Evolutionary conservation across 1,139 yeast genomes (phyloP), one percentile per base, ranked within the genome.

Genomic region (Blastobotrys arbuscula): DNA sequence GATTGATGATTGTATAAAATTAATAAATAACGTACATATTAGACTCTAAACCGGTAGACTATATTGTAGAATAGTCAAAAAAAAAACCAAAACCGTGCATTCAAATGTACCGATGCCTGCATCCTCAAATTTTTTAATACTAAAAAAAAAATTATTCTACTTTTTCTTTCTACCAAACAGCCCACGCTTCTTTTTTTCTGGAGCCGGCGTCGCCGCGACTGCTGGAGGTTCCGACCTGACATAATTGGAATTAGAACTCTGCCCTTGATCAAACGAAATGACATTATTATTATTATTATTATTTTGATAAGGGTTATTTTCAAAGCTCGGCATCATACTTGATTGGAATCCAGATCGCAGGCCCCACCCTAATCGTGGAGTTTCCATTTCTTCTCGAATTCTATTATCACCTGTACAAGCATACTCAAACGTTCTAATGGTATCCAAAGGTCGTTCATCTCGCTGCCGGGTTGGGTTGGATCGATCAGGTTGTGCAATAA

Each of bases 391-490:
- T 52, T 86, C 92, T 48, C 82, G 77, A 70, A 84, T 83, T 24
- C 77, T 67, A 49, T 76, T 72, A 65, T 90, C 96, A 41, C 97
- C 97, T 3, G 96, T 84, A 55, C 92, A 87, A 31, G 96, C 82
- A 64, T 84, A 92, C 71, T 92, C 97, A 68, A 92, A 92, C 5
- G 86, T 78, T 55, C 97, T 74, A 60, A 92, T 89, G 2, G 98
- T 92, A 67, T 94, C 98, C 62, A 92, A 71, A 3, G 98, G 98
- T 58, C 98, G 79, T 71, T 92, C 98, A 66, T 89, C 89, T 64
- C 97, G 78, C 16, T 85, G 70, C 61, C 98, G 78, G 13, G 97
- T 83, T 19, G 98, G 98, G 64, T 92, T 92, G 24, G 95, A 86
- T 59, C 83, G 75, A 65, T 92, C 98, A 4, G 95, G 86, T 55